These are phyloP conservation scores for Bullera alba DNA, from an alignment of 768 basidiomycete genomes.

Conservation along the genomic window DNA sequence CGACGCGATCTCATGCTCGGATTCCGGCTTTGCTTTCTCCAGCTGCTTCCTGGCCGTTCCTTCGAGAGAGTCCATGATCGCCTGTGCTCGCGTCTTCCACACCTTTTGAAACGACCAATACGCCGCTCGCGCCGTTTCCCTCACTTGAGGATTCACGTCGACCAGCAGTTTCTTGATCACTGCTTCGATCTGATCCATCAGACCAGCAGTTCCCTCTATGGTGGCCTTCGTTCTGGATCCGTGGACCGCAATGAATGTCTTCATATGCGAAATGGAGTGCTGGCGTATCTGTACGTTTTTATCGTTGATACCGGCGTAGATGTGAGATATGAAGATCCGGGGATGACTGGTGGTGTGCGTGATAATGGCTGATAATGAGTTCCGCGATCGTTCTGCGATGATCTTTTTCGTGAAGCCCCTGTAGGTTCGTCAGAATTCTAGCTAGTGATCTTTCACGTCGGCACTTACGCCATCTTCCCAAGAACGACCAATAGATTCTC, in stretches of 20 bases:
- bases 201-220: slow-evolving; percentile 60
- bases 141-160: slow-evolving; percentile 73
- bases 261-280: slow-evolving; percentile 63
- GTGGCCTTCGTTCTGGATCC: slow-evolving; percentile 56
- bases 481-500: slow-evolving; percentile 70
- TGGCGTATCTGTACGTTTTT: slow-evolving; percentile 71
- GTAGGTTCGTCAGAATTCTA: slow-evolving; percentile 1
- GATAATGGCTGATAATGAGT: slow-evolving; percentile 62
- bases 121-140: slow-evolving; percentile 61
- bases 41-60: slow-evolving; percentile 66
- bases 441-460: too few relatives aligned
- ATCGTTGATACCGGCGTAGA: slow-evolving; percentile 66
- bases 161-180: slow-evolving; percentile 63
- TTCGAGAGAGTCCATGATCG: slow-evolving; percentile 65
- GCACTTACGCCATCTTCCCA: slow-evolving; percentile 62
- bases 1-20: slow-evolving; percentile 24
- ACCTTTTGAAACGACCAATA: slow-evolving; percentile 76
- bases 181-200: slow-evolving; percentile 66
- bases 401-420: slow-evolving; percentile 83
- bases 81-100: slow-evolving; percentile 65
- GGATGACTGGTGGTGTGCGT: slow-evolving; percentile 64
- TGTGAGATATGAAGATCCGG: slow-evolving; percentile 59
- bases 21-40: slow-evolving; percentile 69
- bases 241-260: slow-evolving; percentile 67
- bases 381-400: slow-evolving; percentile 75